phyloP scores from a whole-genome alignment of 2,329 filamentous ascomycete genomes.

The Diaporthe amygdali region DNA sequence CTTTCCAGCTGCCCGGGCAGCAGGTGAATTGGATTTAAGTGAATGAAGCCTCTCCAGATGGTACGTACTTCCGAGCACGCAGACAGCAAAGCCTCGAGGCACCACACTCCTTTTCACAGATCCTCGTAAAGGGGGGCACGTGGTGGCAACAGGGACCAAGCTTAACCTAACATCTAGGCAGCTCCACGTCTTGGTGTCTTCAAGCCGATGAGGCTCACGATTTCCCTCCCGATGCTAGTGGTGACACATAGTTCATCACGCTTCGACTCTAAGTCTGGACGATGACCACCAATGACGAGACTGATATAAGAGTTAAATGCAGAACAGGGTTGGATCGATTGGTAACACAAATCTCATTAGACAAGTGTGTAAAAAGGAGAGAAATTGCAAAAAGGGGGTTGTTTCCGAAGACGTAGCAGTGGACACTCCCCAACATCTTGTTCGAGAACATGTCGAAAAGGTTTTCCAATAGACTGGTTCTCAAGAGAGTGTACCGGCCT shows the following conservation, averaged over 20 bases:
- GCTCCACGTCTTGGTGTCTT: background rate
- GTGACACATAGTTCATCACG: conserved; percentile 9
- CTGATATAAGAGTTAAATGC: background rate
- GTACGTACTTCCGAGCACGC: background rate
- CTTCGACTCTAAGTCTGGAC: background rate
- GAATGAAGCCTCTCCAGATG: background rate
- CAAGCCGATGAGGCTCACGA: conserved; percentile 2
- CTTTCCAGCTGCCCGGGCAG: background rate
- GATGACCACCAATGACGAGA: conserved; percentile 10
- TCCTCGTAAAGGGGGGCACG: background rate
- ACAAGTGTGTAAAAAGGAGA: background rate
- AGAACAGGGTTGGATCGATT: background rate
- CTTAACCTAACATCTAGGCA: background rate
- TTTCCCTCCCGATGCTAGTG: background rate
- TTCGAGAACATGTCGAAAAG: background rate
- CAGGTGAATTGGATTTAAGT: background rate
- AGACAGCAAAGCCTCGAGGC: background rate
- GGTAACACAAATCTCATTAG: background rate
- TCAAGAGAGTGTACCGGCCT: background rate
- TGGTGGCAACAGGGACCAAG: background rate
- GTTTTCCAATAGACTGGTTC: background rate
- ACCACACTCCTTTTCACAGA: background rate
- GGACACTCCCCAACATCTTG: background rate
- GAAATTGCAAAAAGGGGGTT: background rate
- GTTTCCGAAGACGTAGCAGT: background rate